Conservation (phyloP, 352 stramenopile species). For the Pythium grandisporangium region DNA sequence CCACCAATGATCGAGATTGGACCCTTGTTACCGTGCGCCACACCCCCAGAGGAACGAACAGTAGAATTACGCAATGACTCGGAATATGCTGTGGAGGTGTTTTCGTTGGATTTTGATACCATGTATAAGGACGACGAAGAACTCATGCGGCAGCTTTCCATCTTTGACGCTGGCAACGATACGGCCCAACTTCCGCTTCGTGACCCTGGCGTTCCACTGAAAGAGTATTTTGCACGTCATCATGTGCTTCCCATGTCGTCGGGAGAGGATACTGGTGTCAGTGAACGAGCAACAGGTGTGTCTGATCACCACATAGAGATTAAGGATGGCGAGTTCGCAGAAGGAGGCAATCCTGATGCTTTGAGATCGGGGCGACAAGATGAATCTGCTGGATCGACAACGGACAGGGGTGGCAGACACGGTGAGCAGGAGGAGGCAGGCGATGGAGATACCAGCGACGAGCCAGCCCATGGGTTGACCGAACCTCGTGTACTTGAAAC, state of each 20-base stretch:
- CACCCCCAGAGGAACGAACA: slow-evolving; percentile 19
- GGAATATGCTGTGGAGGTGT: slow-evolving; percentile 87
- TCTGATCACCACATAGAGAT: no score
- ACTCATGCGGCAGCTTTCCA: slow-evolving; percentile 43
- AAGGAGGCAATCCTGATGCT: no score
- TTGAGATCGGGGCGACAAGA: no score
- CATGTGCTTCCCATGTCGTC: slow-evolving; percentile 26
- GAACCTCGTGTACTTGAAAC: not conserved
- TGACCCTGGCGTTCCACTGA: slow-evolving; percentile 44
- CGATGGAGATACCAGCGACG: not conserved
- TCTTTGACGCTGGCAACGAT: slow-evolving; percentile 59
- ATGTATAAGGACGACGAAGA: slow-evolving; percentile 83
- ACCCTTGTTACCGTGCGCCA: slow-evolving; percentile 76
- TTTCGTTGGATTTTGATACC: slow-evolving; percentile 85
- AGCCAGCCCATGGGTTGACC: not conserved
- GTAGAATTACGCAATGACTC: slow-evolving; percentile 87
- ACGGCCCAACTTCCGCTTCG: slow-evolving; percentile 67
- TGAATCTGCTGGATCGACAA: no score
- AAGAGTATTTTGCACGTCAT: slow-evolving; percentile 43
- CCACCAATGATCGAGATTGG: slow-evolving; percentile 79
- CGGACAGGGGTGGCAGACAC: not conserved
- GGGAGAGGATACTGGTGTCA: no score
- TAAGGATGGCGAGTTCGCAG: no score
- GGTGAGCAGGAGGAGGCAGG: no score
- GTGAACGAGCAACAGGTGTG: no score